Percentiles rank a stretch among this genome's conserved stretches.
Evolutionary conservation across 2,329 filamentous ascomycete genomes (phyloP).

Genomic region (Aspergillus chevalieri): DNA sequence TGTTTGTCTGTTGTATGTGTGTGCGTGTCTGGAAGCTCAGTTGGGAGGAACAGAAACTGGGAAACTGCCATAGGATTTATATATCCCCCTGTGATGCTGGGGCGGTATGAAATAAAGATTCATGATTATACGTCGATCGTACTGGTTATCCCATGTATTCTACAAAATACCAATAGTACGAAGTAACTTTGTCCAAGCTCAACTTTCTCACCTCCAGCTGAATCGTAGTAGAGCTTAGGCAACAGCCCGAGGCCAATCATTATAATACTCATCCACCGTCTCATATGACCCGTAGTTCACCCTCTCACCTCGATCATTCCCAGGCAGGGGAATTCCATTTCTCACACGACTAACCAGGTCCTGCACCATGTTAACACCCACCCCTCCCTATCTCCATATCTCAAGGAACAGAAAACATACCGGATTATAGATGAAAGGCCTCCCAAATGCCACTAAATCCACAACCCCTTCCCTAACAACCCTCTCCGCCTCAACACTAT

Average conservation of each 20-base stretch:
- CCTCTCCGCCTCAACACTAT: conserved; percentile 15
- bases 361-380: conserved; percentile 1
- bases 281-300: conserved; percentile 21
- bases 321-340: conserved; percentile 9
- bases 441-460: conserved; percentile 17
- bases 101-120: too few species aligned
- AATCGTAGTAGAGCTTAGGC: too few species aligned
- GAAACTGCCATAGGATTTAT: too few species aligned
- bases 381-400: neutral
- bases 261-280: conserved; percentile 16
- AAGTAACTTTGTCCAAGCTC: too few species aligned
- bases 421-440: conserved; percentile 19
- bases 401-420: conserved; percentile 5
- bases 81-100: too few species aligned
- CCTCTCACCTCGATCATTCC: conserved; percentile 15
- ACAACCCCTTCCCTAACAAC: conserved; percentile 12
- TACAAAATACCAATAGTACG: too few species aligned
- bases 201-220: too few species aligned
- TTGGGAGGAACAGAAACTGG: neutral
- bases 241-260: conserved; percentile 9
- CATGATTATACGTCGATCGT: too few species aligned
- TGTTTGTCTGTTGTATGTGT: neutral
- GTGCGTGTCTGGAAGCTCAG: neutral
- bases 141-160: too few species aligned
- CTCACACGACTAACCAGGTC: conserved; percentile 12